These are phyloP conservation scores for Tolypocladium nubicola DNA, from an alignment of 2,329 filamentous ascomycete species.

Conservation along the genomic window DNA sequence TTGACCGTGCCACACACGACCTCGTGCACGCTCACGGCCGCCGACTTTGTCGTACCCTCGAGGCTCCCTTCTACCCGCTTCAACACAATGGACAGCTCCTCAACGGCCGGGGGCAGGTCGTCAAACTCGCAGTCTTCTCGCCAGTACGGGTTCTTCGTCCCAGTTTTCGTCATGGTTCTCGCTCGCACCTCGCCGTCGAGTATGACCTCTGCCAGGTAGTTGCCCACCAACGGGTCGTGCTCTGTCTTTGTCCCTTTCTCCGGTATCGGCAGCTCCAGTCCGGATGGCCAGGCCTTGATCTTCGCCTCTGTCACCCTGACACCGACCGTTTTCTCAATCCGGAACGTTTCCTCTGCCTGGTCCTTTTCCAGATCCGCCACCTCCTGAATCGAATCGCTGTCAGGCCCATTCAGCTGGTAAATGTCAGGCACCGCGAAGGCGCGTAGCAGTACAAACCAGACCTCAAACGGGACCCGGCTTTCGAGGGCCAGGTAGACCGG, in stretches of 20 bases:
- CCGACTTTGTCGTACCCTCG: constrained; percentile 28
- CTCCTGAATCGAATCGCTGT: constrained; percentile 31
- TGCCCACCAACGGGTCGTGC: constrained; percentile 43
- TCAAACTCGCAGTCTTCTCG: constrained; percentile 69
- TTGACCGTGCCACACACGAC: constrained; percentile 64
- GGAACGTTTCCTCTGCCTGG: constrained; percentile 40
- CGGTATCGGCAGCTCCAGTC: constrained; percentile 10
- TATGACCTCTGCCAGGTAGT: constrained; percentile 71
- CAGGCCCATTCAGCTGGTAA: constrained; percentile 51
- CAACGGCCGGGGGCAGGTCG: constrained; percentile 60
- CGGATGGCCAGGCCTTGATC: constrained; percentile 29
- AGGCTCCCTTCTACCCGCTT: constrained; percentile 50
- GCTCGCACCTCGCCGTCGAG: constrained; percentile 71
- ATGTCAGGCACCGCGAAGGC: constrained; percentile 89
- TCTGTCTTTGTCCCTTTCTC: constrained; percentile 13
- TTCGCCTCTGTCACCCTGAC: constrained; percentile 54
- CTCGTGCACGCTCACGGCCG: constrained; percentile 29
- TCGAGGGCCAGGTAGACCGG: constrained; percentile 86
- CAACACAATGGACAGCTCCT: constrained; percentile 59
- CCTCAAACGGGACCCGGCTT: constrained; percentile 82
- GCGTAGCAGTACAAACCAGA: constrained; percentile 88
- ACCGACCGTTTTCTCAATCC: constrained; percentile 50
- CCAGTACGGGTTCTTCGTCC: constrained; percentile 70
- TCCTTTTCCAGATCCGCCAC: constrained; percentile 26
- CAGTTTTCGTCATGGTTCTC: constrained; percentile 60